Evolutionary conservation across 169 alveolate species (phyloP), one percentile per base, ranked within the genome.

Genomic region (Eimeria tenella): DNA sequence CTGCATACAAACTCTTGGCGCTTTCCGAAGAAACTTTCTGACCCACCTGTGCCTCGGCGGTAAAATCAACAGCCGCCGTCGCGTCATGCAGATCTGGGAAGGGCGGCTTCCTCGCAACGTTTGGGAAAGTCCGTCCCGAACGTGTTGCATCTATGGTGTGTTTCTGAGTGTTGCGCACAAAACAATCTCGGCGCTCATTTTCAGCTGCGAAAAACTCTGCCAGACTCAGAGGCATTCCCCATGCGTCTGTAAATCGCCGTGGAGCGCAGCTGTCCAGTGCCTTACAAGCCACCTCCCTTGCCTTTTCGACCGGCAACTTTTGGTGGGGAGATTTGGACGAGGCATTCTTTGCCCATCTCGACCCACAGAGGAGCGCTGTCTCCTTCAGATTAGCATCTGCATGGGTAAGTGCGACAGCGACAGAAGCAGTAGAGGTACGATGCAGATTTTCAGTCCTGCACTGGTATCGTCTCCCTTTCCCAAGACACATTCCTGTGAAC

Each of bases 181-280:
- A 84, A 63, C 50, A 62, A 25, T 79, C 92, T 11, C 92, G 70
- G 81, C 92, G 92, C 23, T 84, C 92, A 60, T 84, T 84, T 63
- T 84, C 92, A 62, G 9, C 10, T 13, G 92, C 92, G 42, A 84
- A 84, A 79, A 84, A 60, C 53, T 84, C 92, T 50, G 92, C 70
- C n/a, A 84, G 92, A 19, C 92, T 84, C 62, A 84, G 73, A 49
- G 92, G 92, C 92, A 84, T 84, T 31, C 92, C 92, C 92, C 58
- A 84, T 19, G 92, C 81, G 52, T 84, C 92, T 63, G 92, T 84
- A 21, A 49, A 53, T 81, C 92, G 92, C 70, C 92, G 65, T 15
- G 81, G 75, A 56, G 65, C 10, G 92, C 92, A 42, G 63, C 31
- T 84, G 82, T 77, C 63, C 52, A 63, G 25, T 63, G 49, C 42